Evolutionary conservation across 78 protist genomes (phyloP).

Genomic region (Isochrysis galbana): DNA sequence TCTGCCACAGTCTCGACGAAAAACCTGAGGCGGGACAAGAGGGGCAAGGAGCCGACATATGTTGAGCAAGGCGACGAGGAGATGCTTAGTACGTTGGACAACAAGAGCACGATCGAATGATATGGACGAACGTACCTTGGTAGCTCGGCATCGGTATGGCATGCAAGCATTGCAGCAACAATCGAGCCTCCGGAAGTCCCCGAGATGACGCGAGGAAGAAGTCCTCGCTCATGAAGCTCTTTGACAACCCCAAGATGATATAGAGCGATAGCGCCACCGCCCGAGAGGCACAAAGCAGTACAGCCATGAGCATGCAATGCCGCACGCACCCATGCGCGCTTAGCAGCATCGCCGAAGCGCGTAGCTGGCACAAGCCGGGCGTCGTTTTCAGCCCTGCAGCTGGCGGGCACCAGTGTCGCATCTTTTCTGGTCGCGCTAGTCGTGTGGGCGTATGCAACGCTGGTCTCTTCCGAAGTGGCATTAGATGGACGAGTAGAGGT

Average conservation of each 20-base stretch:
- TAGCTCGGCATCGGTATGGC: conserved; percentile 19
- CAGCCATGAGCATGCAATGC: conserved; percentile 10
- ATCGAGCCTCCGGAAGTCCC: conserved; percentile 18
- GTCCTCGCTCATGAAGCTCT: neutral
- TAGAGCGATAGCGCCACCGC: conserved; percentile 25
- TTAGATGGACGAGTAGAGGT: too few species aligned
- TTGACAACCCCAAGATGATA: neutral
- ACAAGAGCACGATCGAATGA: neutral
- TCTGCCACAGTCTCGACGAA: too few species aligned
- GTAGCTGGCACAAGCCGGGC: too few species aligned
- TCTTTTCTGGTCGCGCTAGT: too few species aligned
- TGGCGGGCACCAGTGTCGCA: too few species aligned
- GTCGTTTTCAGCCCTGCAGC: too few species aligned
- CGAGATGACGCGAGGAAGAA: neutral
- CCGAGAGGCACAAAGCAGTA: conserved; percentile 22
- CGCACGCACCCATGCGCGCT: neutral
- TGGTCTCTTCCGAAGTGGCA: too few species aligned
- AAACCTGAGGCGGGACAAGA: too few species aligned
- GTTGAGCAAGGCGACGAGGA: too few species aligned
- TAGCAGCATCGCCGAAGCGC: neutral
- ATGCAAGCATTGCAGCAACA: neutral
- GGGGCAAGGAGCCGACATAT: too few species aligned
- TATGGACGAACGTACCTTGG: too few species aligned
- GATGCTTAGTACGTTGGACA: neutral
- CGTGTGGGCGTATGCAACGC: too few species aligned